Conservation (phyloP, 2,329 filamentous ascomycete species). For the Tothia fuscella region DNA sequence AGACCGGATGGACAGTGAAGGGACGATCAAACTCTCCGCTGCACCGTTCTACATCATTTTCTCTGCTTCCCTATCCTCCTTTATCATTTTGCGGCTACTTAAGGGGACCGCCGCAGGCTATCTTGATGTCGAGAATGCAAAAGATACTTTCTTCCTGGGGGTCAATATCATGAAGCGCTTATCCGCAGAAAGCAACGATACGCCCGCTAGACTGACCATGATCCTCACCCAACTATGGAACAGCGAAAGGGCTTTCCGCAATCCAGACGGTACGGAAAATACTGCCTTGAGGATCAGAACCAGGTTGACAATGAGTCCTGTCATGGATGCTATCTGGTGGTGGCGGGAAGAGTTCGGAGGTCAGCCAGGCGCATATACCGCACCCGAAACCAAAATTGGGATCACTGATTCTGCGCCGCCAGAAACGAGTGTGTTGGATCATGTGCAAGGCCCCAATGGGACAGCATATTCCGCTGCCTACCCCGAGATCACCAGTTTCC, state of each 20-base stretch:
- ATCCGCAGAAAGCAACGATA: conserved; percentile 25
- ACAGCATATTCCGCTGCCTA: conserved; percentile 14
- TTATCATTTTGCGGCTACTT: conserved; percentile 25
- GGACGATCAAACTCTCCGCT: conserved; percentile 4
- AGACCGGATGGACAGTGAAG: conserved; percentile 7
- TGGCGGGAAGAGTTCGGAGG: conserved; percentile 30
- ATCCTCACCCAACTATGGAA: conserved; percentile 29
- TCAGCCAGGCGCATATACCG: conserved; percentile 8
- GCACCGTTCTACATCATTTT: conserved; percentile 10
- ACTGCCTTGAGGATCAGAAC: conserved; percentile 27
- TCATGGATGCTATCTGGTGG: conserved; percentile 31
- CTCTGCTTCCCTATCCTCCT: conserved; percentile 5
- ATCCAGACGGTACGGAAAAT: conserved; percentile 25
- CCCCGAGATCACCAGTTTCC: conserved; percentile 11
- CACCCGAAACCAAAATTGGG: background rate
- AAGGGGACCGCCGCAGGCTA: conserved; percentile 22
- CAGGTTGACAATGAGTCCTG: conserved; percentile 25
- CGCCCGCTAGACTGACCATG: conserved; percentile 21
- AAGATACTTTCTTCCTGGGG: conserved; percentile 22
- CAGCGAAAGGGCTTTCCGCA: conserved; percentile 29
- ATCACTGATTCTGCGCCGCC: conserved; percentile 5
- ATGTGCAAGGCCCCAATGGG: conserved; percentile 9
- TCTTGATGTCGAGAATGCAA: conserved; percentile 24
- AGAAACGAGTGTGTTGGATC: conserved; percentile 12
- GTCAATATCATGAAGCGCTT: conserved; percentile 29